These are phyloP conservation scores for Talaromyces trachyspermus DNA, from an alignment of 495 filamentous ascomycete genomes.

Conservation along the genomic window DNA sequence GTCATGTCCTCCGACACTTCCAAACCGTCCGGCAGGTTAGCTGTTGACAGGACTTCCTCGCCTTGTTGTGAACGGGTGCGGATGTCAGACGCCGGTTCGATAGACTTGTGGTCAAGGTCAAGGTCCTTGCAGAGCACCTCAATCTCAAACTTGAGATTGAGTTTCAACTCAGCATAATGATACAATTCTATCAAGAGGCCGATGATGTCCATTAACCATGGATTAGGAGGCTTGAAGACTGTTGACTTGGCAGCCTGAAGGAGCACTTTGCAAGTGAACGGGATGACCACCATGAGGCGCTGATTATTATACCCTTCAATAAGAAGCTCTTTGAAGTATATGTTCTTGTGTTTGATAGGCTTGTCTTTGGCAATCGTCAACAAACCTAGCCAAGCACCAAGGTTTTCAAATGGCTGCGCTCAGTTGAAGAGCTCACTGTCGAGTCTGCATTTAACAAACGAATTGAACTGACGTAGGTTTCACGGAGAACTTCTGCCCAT, in stretches of 20 bases:
- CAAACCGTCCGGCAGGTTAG: conserved; percentile 56
- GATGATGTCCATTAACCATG: conserved; percentile 94
- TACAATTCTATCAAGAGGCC: conserved; percentile 85
- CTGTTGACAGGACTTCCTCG: conserved; percentile 51
- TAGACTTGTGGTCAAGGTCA: conserved; percentile 75
- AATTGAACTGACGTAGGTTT: conserved; percentile 81
- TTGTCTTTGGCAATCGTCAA: conserved; percentile 91
- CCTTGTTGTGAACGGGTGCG: conserved; percentile 55
- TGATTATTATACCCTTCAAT: conserved; percentile 88
- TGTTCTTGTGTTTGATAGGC: conserved; percentile 92
- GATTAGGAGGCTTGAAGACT: conserved; percentile 90
- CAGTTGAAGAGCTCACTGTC: conserved; percentile 69
- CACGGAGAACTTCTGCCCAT: conserved; percentile 83
- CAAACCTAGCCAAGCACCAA: conserved; percentile 87
- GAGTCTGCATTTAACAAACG: conserved; percentile 82
- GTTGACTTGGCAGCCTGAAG: conserved; percentile 74
- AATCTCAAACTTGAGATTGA: conserved; percentile 96
- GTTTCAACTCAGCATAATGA: conserved; percentile 81
- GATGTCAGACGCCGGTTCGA: conserved; percentile 77
- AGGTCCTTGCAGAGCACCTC: conserved; percentile 92
- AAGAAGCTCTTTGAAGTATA: conserved; percentile 92
- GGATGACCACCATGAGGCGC: conserved; percentile 82
- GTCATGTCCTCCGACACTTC: conserved; percentile 74
- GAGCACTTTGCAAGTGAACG: conserved; percentile 93
- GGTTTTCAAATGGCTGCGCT: conserved; percentile 85